phyloP scores from a whole-genome alignment of 108 stramenopile species.

The Pseudonitzschia delicatissima region DNA sequence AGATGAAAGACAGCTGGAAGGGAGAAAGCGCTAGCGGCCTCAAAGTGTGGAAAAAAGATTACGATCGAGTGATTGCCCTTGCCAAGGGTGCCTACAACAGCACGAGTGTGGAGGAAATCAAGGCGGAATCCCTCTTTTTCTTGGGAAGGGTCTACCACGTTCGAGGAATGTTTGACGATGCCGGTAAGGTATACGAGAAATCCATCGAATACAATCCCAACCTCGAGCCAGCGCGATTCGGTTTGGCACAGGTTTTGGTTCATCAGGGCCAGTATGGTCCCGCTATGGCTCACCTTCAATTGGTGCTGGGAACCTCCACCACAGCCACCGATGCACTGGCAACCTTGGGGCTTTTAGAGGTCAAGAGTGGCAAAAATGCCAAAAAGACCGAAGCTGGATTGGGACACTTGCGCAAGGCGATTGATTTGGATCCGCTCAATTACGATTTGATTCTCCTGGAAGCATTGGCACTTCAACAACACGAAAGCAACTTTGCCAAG shows the following conservation, averaged over 20 bases:
- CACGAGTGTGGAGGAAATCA: conserved; percentile 76
- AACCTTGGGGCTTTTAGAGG: conserved; percentile 69
- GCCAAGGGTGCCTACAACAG: conserved; percentile 83
- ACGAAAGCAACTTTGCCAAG: conserved; percentile 59
- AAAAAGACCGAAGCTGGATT: conserved; percentile 65
- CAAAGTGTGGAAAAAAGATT: conserved; percentile 90
- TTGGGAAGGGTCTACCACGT: conserved; percentile 87
- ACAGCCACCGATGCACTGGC: conserved; percentile 84
- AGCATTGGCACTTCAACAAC: conserved; percentile 80
- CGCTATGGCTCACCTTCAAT: conserved; percentile 58
- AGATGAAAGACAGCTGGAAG: conserved; percentile 75
- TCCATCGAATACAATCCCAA: conserved; percentile 70
- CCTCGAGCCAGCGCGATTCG: conserved; percentile 79
- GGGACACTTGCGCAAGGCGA: conserved; percentile 70
- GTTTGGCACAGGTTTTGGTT: conserved; percentile 75
- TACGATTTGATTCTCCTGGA: conserved; percentile 72
- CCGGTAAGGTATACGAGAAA: conserved; percentile 72
- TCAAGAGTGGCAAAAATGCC: conserved; percentile 43
- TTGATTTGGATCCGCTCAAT: conserved; percentile 84
- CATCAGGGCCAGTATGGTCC: conserved; percentile 61
- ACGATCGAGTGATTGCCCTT: conserved; percentile 84
- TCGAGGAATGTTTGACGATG: conserved; percentile 68
- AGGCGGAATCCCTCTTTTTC: conserved; percentile 89
- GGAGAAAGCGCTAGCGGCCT: conserved; percentile 51
- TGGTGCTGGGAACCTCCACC: conserved; percentile 57